Evolutionary conservation across 331 rosid genomes (phyloP).

Genomic region (Ulmus americana): DNA sequence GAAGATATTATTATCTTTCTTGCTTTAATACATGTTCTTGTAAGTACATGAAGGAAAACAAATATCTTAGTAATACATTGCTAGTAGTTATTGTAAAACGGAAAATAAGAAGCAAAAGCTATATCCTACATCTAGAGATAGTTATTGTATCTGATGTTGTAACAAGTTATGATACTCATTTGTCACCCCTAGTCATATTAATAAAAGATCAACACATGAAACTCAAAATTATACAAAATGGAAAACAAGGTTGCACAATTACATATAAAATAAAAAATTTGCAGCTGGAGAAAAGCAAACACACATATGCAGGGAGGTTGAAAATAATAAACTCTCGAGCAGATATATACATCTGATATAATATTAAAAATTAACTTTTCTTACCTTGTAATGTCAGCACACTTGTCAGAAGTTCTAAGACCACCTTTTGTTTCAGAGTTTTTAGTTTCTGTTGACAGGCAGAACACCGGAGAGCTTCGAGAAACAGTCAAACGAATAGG

Average conservation of each 20-base stretch:
- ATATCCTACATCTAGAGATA: background rate
- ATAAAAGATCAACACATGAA: background rate
- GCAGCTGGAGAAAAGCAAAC: background rate
- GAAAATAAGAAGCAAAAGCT: background rate
- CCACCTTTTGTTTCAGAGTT: conserved; percentile 52
- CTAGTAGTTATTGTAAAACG: no score
- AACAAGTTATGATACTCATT: background rate
- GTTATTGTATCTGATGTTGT: background rate
- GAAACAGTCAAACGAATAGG: conserved; percentile 36
- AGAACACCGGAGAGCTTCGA: conserved; percentile 37
- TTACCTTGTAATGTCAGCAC: conserved; percentile 52
- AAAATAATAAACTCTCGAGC: background rate
- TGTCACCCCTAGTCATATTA: background rate
- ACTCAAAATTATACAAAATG: background rate
- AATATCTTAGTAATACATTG: no score
- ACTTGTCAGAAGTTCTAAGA: conserved; percentile 45
- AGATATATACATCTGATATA: background rate
- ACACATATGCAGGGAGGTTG: background rate
- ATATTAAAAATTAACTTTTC: background rate
- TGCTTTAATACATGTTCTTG: no score
- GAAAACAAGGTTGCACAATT: background rate
- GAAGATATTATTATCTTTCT: no score
- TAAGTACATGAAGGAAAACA: no score
- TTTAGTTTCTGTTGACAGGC: conserved; percentile 53
- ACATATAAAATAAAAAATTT: background rate